Evolutionary conservation across 345 rosid genomes (phyloP), one percentile per base, ranked within the genome.

Genomic region (Syzygium aqueum): DNA sequence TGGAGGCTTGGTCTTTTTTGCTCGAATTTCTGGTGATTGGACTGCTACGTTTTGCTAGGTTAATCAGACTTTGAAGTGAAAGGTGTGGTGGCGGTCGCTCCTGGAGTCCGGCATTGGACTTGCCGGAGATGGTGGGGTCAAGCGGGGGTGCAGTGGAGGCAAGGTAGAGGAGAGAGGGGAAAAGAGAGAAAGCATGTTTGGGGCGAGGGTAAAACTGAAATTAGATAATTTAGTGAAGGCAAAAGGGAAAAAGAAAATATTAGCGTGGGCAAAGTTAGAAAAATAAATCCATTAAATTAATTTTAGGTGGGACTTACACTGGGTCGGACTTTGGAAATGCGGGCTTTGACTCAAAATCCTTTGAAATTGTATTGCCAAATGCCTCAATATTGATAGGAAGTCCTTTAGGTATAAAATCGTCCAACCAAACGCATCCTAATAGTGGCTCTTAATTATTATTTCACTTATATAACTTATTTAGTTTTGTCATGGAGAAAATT

Each of bases 161-260:
- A 0, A 0, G 77, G 43, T 1, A 65, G 43, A 30, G 77, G 33
- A 65, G 77, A 65, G 77, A 30, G 43, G 13, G 15, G 43, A 30
- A 43, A 43, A 43, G 43, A 3, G 77, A 65, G 77, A 0, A 22
- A 25, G 28, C 28, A 2, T 0, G 0, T 30, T 40, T 19, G 1
- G 30, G 11, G 30, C 11, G 22, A 65, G 43, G 43, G 77, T 16
- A 65, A 25, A 65, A 65, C 43, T 2, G 11, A 30, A 3, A 30
- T 0, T 63, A 30, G 43, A 65, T 30, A 33, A 30, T 65, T 37
- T 65, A 30, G 2, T 65, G 77, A 65, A 17, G 43, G 43, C 5
- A 33, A 65, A 30, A 65, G 17, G 77, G 43, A 65, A 65, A 65
- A 30, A 6, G 40, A 65, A 65, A 8, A 30, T 65, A 65, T 30